Evolutionary conservation across 1,284 basidiomycete genomes (phyloP).

Genomic region (Leccinum griseonigrum): DNA sequence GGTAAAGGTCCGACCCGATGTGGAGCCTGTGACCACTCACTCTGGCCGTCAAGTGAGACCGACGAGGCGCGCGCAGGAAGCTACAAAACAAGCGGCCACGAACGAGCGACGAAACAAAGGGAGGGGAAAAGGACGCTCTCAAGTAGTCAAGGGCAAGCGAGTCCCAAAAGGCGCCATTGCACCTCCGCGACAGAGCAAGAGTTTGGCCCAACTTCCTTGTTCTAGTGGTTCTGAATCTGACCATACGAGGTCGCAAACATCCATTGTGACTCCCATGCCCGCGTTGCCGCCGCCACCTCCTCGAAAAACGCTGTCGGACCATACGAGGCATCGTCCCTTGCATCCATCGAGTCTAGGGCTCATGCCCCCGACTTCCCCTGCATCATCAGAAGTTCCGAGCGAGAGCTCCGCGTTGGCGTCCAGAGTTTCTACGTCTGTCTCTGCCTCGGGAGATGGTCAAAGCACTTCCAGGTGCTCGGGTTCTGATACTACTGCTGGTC

Average conservation of each 20-base stretch:
- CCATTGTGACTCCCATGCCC: neutral
- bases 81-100: neutral
- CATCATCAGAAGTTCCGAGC: neutral
- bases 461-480: neutral
- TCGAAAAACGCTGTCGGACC: neutral
- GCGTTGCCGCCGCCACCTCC: neutral
- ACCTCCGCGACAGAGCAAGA: neutral
- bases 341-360: constrained; percentile 17
- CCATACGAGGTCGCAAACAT: neutral
- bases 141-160: neutral
- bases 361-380: constrained; percentile 1
- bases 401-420: neutral
- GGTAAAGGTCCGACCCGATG: constrained; percentile 2
- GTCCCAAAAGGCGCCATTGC: neutral
- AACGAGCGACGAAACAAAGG: constrained; percentile 5
- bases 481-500: neutral
- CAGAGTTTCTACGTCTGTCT: neutral
- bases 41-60: constrained; percentile 27
- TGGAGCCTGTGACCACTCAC: constrained; percentile 16
- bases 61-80: constrained; percentile 17
- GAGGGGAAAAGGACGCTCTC: neutral
- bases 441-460: neutral
- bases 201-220: neutral
- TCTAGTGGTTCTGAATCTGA: neutral
- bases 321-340: constrained; percentile 1